Evolutionary conservation across 352 stramenopile species (phyloP).

Genomic region (Phytophthora litchii): DNA sequence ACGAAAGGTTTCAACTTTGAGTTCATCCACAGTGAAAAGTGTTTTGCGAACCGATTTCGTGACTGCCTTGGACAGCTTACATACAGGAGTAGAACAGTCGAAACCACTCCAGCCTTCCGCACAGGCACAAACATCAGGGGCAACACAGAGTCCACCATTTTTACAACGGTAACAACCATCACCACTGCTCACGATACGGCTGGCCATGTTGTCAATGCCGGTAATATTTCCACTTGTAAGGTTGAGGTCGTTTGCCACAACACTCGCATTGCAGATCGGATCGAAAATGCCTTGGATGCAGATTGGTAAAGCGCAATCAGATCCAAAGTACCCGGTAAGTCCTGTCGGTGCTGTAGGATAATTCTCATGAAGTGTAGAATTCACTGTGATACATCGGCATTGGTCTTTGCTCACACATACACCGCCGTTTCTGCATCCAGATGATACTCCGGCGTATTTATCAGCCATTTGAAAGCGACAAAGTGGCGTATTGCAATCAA

Average conservation of each 20-base stretch:
- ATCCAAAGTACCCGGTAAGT: slow-evolving; percentile 93
- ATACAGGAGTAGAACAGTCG: slow-evolving; percentile 94
- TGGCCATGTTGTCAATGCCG: slow-evolving; percentile 37
- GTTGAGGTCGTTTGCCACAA: slow-evolving; percentile 45
- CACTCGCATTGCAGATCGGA: slow-evolving; percentile 79
- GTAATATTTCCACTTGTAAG: slow-evolving; percentile 24
- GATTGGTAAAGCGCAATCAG: slow-evolving; percentile 94
- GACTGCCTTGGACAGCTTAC: slow-evolving; percentile 56
- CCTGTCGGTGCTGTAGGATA: slow-evolving; percentile 76
- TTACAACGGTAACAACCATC: slow-evolving; percentile 95
- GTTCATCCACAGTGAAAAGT: slow-evolving; percentile 94
- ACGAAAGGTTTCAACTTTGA: slow-evolving; percentile 93
- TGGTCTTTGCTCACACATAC: slow-evolving; percentile 93
- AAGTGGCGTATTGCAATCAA: slow-evolving; percentile 94
- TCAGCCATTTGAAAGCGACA: slow-evolving; percentile 82
- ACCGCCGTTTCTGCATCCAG: slow-evolving; percentile 91
- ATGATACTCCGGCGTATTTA: slow-evolving; percentile 61
- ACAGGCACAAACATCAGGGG: slow-evolving; percentile 92
- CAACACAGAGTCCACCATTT: slow-evolving; percentile 93
- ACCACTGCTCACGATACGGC: slow-evolving; percentile 35
- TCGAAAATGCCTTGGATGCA: slow-evolving; percentile 96
- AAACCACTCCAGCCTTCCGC: slow-evolving; percentile 93
- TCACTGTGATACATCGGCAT: slow-evolving; percentile 91
- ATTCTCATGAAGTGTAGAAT: slow-evolving; percentile 82
- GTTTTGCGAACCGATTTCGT: slow-evolving; percentile 73